A percentile compares a stretch with the other conserved stretches of the same genome.
These are phyloP conservation scores for Sphagnum tenellum DNA, from an alignment of 225 moss, liverwort and hornwort genomes.

Conservation along the genomic window DNA sequence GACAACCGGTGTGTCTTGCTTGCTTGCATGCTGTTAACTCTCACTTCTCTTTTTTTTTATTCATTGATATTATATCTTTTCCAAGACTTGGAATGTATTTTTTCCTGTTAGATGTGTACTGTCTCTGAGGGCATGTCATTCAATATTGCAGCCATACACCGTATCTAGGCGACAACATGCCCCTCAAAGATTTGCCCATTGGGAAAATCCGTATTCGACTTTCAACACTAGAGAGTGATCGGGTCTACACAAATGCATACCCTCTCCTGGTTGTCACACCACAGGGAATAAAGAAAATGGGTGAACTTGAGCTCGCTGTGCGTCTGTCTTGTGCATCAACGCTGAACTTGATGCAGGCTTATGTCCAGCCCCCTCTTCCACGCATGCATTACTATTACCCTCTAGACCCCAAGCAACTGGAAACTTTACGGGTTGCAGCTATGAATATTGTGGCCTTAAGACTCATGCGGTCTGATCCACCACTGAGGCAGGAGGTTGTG, in stretches of 20 bases:
- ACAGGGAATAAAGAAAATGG: conserved; percentile 88
- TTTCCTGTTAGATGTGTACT: too few relatives aligned
- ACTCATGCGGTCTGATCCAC: conserved; percentile 74
- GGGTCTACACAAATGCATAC: conserved; percentile 81
- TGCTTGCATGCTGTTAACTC: too few relatives aligned
- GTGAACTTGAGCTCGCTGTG: conserved; percentile 73
- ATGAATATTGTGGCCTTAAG: conserved; percentile 90
- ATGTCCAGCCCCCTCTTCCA: conserved; percentile 67
- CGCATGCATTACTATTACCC: conserved; percentile 87
- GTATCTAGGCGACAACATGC: conserved; percentile 21
- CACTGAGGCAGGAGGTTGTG: conserved; percentile 71
- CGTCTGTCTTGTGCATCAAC: conserved; percentile 66
- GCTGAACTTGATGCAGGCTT: conserved; percentile 63
- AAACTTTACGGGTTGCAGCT: conserved; percentile 65
- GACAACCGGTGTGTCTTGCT: conserved; percentile 56
- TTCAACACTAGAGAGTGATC: conserved; percentile 76
- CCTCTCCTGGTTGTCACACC: conserved; percentile 81
- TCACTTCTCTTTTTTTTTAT: too few relatives aligned
- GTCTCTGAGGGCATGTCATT: neutral
- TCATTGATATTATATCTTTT: too few relatives aligned
- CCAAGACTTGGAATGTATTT: neutral
- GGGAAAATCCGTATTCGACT: conserved; percentile 86
- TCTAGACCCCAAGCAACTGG: conserved; percentile 43
- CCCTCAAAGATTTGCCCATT: conserved; percentile 57
- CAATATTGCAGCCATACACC: conserved; percentile 36